A percentile compares a stretch with the other conserved stretches of the same genome.
phyloP scores from a whole-genome alignment of 371 early-diverging fungal genomes.

The Entomophthora muscae region DNA sequence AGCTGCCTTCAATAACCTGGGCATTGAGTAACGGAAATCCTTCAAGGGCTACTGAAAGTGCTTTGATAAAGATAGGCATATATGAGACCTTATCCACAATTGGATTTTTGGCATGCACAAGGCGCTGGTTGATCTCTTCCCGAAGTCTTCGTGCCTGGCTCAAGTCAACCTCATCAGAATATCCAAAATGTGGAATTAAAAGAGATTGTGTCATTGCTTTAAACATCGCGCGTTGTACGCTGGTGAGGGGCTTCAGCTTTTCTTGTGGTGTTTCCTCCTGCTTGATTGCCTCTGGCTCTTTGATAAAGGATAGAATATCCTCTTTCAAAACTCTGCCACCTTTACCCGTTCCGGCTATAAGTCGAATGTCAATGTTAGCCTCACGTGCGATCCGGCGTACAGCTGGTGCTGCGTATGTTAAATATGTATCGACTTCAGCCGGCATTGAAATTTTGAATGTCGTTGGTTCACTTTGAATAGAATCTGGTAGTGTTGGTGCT shows the following conservation, averaged over 20 bases:
- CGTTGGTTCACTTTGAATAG: too few relatives aligned
- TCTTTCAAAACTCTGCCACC: conserved; percentile 79
- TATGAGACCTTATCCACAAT: conserved; percentile 56
- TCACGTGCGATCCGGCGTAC: conserved; percentile 80
- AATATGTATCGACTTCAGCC: conserved; percentile 5
- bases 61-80: conserved; percentile 92
- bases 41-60: conserved; percentile 61
- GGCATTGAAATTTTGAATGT: conserved; percentile 10
- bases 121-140: conserved; percentile 37
- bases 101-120: conserved; percentile 19
- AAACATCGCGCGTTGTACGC: conserved; percentile 93
- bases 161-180: conserved; percentile 74
- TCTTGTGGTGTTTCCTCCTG: conserved; percentile 17
- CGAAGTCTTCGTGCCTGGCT: conserved; percentile 48
- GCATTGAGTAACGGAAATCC: conserved; percentile 86
- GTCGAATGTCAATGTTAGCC: conserved; percentile 46
- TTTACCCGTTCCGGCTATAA: conserved; percentile 67
- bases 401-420: conserved; percentile 67
- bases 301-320: conserved; percentile 54
- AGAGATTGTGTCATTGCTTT: conserved; percentile 86
- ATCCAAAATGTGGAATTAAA: conserved; percentile 86
- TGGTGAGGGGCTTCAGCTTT: conserved; percentile 34
- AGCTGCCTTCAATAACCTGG: conserved; percentile 27
- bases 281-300: conserved; percentile 9
- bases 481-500: conserved; percentile 12